Evolutionary conservation across 1,139 yeast genomes (phyloP).

Genomic region (Pichia inconspicua): DNA sequence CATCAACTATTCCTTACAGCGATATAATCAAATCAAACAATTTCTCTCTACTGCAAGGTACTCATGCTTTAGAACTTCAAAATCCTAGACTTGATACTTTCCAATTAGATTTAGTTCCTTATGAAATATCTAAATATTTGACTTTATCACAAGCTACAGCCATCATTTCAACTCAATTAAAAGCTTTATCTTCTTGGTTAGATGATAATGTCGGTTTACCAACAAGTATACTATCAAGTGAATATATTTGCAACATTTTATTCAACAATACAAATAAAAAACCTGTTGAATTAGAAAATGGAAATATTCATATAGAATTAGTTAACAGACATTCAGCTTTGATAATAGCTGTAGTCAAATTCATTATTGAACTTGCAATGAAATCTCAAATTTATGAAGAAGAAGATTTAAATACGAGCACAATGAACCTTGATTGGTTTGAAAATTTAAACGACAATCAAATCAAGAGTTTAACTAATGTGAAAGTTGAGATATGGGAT

Average conservation of each 20-base stretch:
- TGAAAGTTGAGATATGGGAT: constrained; percentile 4
- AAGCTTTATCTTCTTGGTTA: constrained; percentile 13
- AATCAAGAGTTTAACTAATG: constrained; percentile 3
- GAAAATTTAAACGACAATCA: constrained; percentile 6
- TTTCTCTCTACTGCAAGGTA: constrained; percentile 62
- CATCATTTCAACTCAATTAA: constrained; percentile 32
- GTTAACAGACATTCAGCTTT: constrained; percentile 32
- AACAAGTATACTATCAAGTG: constrained; percentile 13
- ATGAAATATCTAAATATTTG: constrained; percentile 33
- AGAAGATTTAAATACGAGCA: constrained; percentile 62
- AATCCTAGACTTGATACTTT: constrained; percentile 62
- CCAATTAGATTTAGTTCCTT: constrained; percentile 34
- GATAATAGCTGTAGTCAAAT: constrained; percentile 44
- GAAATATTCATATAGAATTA: constrained; percentile 20
- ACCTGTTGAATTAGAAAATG: background rate
- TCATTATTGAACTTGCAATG: constrained; percentile 39
- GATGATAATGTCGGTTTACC: constrained; percentile 13
- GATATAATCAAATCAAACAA: constrained; percentile 41
- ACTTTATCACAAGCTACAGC: constrained; percentile 35
- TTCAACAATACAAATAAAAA: background rate
- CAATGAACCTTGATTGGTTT: constrained; percentile 38
- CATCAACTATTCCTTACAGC: constrained; percentile 23
- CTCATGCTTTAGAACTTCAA: constrained; percentile 62
- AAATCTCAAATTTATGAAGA: constrained; percentile 65
- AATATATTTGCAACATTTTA: constrained; percentile 7